Conservation (phyloP, 129 eudicot species). For the Arctium lappa region DNA sequence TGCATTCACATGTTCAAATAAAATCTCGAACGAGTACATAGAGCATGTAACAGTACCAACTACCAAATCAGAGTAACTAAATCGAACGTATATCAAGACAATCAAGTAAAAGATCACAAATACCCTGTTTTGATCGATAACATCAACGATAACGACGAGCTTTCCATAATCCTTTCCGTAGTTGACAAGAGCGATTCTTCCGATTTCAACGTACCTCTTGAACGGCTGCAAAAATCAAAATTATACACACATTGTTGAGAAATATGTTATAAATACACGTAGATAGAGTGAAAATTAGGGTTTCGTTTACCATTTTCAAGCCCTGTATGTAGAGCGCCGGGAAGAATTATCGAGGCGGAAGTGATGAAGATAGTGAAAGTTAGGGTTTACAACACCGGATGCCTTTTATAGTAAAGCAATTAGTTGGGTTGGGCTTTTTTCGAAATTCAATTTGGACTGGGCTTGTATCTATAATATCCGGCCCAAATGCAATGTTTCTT, state of each 20-base stretch:
- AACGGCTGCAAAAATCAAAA: slow-evolving; percentile 57
- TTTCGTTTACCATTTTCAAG: slow-evolving; percentile 26
- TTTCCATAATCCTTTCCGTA: slow-evolving; percentile 79
- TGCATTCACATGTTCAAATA: neutral
- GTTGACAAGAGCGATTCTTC: slow-evolving; percentile 81
- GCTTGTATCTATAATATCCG: neutral
- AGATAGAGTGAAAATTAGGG: neutral
- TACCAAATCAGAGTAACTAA: neutral
- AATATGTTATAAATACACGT: neutral
- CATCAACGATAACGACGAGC: slow-evolving; percentile 89
- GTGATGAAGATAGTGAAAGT: slow-evolving; percentile 18
- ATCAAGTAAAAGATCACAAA: neutral
- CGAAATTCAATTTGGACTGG: neutral
- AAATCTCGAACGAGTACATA: neutral
- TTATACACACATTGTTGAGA: neutral
- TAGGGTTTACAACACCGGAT: slow-evolving; percentile 15
- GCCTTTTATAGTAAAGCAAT: slow-evolving; percentile 1
- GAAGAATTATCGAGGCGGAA: neutral
- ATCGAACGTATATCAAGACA: neutral
- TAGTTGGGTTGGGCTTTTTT: slow-evolving; percentile 11
- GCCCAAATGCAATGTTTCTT: neutral
- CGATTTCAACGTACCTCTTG: slow-evolving; percentile 91
- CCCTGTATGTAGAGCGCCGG: slow-evolving; percentile 21
- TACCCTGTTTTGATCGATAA: slow-evolving; percentile 83
- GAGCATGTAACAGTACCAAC: neutral